phyloP scores from a whole-genome alignment of 352 stramenopile genomes.

The Thalassiosira mediterranea region DNA sequence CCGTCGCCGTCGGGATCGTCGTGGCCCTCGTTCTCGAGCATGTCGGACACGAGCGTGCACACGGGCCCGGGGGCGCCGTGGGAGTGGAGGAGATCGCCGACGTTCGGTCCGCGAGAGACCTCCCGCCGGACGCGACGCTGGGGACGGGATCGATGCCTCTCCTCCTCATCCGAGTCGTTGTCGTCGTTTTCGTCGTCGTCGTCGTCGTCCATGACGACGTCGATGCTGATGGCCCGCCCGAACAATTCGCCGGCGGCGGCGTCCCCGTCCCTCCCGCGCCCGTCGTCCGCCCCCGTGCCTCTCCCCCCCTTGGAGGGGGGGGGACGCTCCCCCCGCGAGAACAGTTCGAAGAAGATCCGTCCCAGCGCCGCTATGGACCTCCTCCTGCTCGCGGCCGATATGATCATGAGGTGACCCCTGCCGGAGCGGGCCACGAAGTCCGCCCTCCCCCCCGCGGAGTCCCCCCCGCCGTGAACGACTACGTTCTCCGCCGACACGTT shows the following conservation, averaged over 20 bases:
- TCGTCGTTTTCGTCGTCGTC: not conserved
- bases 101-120: not conserved
- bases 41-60: constrained; percentile 17
- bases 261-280: too few species aligned
- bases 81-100: not conserved
- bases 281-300: too few species aligned
- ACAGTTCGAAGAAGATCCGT: constrained; percentile 10
- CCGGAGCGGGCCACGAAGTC: not conserved
- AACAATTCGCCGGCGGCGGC: too few species aligned
- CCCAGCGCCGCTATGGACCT: not conserved
- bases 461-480: not conserved
- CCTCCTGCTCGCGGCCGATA: not conserved
- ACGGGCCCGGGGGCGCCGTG: constrained; percentile 8
- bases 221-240: too few species aligned
- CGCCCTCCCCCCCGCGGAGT: not conserved
- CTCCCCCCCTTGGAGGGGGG: not conserved
- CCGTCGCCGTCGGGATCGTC: too few species aligned
- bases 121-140: not conserved
- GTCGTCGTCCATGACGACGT: too few species aligned
- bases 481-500: not conserved
- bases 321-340: not conserved
- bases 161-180: not conserved
- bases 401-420: not conserved
- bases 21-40: constrained; percentile 13
- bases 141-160: too few species aligned